Conservation (phyloP, 441 rosid genomes). For the Eutrema salsugineum region DNA sequence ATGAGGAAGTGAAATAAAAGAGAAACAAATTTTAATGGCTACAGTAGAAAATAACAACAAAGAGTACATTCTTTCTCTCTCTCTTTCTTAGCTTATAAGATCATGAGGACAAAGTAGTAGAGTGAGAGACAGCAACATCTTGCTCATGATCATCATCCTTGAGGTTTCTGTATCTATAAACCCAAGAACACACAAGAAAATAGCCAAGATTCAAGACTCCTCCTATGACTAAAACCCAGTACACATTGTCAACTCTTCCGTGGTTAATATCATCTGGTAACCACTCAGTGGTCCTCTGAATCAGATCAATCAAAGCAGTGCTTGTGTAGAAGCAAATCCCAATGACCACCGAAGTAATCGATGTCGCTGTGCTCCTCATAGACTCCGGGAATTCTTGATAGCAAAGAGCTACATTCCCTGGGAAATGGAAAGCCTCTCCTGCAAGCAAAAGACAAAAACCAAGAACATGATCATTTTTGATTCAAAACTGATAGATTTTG, state of each 20-base stretch:
- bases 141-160: neutral
- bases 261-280: conserved; percentile 41
- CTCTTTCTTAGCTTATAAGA: neutral
- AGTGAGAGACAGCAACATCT: conserved; percentile 31
- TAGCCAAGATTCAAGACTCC: conserved; percentile 42
- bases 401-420: conserved; percentile 50
- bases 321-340: conserved; percentile 48
- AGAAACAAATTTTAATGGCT: neutral
- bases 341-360: conserved; percentile 41
- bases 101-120: neutral
- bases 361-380: conserved; percentile 46
- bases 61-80: neutral
- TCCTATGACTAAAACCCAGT: conserved; percentile 36
- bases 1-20: neutral
- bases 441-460: neutral
- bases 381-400: conserved; percentile 63
- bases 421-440: conserved; percentile 52
- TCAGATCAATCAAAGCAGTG: conserved; percentile 33
- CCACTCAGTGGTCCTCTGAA: conserved; percentile 40
- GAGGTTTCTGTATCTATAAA: conserved; percentile 34
- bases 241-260: conserved; percentile 46
- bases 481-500: neutral
- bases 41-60: neutral
- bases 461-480: neutral
- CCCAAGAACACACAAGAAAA: conserved; percentile 36